Evolutionary conservation across 257 asterid species (phyloP).

Genomic region (Forsythia viridissima): DNA sequence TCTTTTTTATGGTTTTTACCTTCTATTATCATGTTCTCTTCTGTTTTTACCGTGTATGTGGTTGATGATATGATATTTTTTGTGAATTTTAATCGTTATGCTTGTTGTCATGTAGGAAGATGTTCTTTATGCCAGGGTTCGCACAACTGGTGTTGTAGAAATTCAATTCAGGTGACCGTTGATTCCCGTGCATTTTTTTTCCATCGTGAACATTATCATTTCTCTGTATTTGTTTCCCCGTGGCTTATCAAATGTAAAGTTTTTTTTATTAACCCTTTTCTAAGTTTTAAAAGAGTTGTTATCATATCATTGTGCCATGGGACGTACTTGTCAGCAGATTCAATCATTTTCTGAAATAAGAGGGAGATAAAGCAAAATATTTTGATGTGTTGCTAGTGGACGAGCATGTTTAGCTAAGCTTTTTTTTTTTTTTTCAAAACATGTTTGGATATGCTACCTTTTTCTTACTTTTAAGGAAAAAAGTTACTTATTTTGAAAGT

Average conservation of each 20-base stretch:
- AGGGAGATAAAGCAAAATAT: constrained; percentile 10
- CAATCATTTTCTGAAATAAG: constrained; percentile 1
- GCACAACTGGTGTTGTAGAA: constrained; percentile 98
- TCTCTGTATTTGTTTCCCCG: background rate
- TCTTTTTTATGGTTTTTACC: background rate
- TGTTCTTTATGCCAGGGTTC: constrained; percentile 96
- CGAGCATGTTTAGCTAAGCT: background rate
- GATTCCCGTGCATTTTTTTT: constrained; percentile 21
- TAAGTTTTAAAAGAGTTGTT: background rate
- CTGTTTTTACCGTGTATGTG: background rate
- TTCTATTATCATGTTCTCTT: background rate
- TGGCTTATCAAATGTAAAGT: background rate
- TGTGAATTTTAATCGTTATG: constrained; percentile 16
- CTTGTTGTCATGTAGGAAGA: constrained; percentile 71
- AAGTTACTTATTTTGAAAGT: background rate
- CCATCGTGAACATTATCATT: constrained; percentile 9
- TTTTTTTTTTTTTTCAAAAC: background rate
- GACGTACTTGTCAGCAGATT: constrained; percentile 1
- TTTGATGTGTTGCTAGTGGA: background rate
- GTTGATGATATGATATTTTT: background rate
- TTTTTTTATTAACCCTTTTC: background rate
- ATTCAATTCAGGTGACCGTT: constrained; percentile 92
- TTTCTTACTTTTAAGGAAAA: background rate
- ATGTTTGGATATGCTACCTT: background rate
- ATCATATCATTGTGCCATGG: background rate